Conservation (phyloP, 495 filamentous ascomycete genomes). For the Aspergillus carlsbadensis region DNA sequence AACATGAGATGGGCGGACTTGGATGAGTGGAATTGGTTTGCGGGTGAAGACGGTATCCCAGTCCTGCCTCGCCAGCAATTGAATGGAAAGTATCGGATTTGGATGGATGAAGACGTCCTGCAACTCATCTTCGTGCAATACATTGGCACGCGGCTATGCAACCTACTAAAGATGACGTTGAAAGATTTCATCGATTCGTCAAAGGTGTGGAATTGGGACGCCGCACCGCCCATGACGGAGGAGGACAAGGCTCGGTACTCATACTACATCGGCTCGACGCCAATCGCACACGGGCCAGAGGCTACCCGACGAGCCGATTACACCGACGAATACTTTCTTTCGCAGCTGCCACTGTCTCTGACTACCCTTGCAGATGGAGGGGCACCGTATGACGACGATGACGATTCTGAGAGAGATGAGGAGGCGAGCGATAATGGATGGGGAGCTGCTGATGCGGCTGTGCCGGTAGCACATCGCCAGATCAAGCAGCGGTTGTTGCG, state of each 20-base stretch:
- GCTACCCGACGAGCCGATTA: slow-evolving; percentile 24
- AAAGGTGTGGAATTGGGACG: slow-evolving; percentile 43
- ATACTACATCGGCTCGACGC: slow-evolving; percentile 23
- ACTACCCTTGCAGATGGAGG: slow-evolving; percentile 12
- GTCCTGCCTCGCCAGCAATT: slow-evolving; percentile 51
- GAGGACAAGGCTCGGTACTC: slow-evolving; percentile 22
- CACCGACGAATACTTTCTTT: slow-evolving; percentile 41
- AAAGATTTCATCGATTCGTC: slow-evolving; percentile 35
- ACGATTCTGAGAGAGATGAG: slow-evolving; percentile 5
- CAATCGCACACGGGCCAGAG: slow-evolving; percentile 9
- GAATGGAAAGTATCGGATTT: slow-evolving; percentile 53
- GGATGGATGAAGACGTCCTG: slow-evolving; percentile 60
- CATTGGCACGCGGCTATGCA: slow-evolving; percentile 55
- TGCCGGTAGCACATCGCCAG: slow-evolving; percentile 32
- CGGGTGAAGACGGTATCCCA: slow-evolving; percentile 41
- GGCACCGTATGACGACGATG: slow-evolving; percentile 13
- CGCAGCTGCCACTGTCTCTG: slow-evolving; percentile 32
- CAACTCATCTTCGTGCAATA: slow-evolving; percentile 62
- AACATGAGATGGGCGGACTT: slow-evolving; percentile 58
- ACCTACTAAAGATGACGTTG: slow-evolving; percentile 48
- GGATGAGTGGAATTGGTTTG: slow-evolving; percentile 54
- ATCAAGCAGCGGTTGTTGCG: slow-evolving; percentile 57
- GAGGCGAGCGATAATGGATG: slow-evolving; percentile 16
- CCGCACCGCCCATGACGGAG: slow-evolving; percentile 18
- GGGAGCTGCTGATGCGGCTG: slow-evolving; percentile 13